phyloP scores from a whole-genome alignment of 192 early-diverging fungal genomes.

The Phycomyces nitens region DNA sequence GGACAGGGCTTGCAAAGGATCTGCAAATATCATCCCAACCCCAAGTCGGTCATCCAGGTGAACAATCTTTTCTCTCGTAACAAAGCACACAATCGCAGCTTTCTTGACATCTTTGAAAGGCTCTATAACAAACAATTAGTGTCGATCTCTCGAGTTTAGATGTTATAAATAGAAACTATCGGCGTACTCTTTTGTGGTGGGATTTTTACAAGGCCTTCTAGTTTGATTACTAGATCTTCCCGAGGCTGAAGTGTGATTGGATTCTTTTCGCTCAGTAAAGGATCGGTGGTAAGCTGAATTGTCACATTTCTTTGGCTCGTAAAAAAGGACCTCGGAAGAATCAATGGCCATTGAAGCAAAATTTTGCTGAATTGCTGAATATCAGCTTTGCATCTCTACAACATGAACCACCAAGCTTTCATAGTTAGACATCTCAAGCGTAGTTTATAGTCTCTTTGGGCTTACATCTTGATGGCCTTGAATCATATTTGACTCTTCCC shows the following conservation, averaged over 20 bases:
- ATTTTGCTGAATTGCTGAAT: neutral
- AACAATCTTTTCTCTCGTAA: slow-evolving; percentile 15
- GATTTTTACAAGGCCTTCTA: slow-evolving; percentile 20
- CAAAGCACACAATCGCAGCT: slow-evolving; percentile 22
- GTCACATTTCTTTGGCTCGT: slow-evolving; percentile 15
- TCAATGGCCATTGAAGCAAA: slow-evolving; percentile 8
- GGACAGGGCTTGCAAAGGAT: slow-evolving; percentile 15
- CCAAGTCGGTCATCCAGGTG: slow-evolving; percentile 20
- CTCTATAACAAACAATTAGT: neutral
- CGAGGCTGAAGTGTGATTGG: slow-evolving; percentile 9
- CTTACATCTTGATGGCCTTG: slow-evolving; percentile 10
- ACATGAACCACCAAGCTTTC: neutral
- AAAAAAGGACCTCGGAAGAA: slow-evolving; percentile 20
- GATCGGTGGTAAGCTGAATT: slow-evolving; percentile 23
- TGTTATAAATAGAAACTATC: neutral
- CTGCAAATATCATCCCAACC: slow-evolving; percentile 22
- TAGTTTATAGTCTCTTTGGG: neutral
- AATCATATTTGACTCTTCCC: slow-evolving; percentile 12
- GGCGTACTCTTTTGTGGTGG: slow-evolving; percentile 1
- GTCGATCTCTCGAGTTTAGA: no score
- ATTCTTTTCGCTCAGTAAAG: slow-evolving; percentile 13
- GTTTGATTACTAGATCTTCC: slow-evolving; percentile 23
- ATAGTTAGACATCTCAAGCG: neutral
- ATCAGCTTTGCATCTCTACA: slow-evolving; percentile 6
- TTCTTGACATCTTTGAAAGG: neutral